phyloP scores from a whole-genome alignment of 495 filamentous ascomycete species.

The Penicillium desertorum region DNA sequence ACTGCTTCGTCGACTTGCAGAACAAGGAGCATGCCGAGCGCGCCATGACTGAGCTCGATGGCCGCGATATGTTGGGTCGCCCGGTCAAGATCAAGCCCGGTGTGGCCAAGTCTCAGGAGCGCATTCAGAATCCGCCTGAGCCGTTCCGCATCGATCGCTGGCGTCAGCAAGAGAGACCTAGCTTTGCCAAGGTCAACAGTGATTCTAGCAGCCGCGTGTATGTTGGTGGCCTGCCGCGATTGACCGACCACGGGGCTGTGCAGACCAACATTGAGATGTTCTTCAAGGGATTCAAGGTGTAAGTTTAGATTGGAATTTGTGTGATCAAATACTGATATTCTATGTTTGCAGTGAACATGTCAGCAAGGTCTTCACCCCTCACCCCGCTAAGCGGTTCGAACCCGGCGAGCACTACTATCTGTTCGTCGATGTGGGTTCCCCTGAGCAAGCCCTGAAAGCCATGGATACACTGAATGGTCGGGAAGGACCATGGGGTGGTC shows the following conservation, averaged over 20 bases:
- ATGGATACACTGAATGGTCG: slow-evolving; percentile 41
- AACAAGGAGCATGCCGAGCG: slow-evolving; percentile 55
- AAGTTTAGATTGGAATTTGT: slow-evolving; percentile 14
- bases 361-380: slow-evolving; percentile 63
- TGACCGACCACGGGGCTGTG: slow-evolving; percentile 55
- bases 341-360: slow-evolving; percentile 46
- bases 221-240: slow-evolving; percentile 60
- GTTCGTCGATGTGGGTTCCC: slow-evolving; percentile 62
- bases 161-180: slow-evolving; percentile 32
- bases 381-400: slow-evolving; percentile 50
- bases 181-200: slow-evolving; percentile 24
- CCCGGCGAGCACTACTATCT: slow-evolving; percentile 64
- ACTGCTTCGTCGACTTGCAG: slow-evolving; percentile 67
- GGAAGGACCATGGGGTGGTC: slow-evolving; percentile 49
- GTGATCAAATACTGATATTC: slow-evolving; percentile 8
- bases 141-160: slow-evolving; percentile 39
- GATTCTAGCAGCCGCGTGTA: slow-evolving; percentile 58
- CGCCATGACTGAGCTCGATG: slow-evolving; percentile 57
- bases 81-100: slow-evolving; percentile 62
- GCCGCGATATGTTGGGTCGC: slow-evolving; percentile 52
- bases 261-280: slow-evolving; percentile 54
- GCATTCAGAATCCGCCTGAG: slow-evolving; percentile 19
- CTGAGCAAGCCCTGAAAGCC: slow-evolving; percentile 55
- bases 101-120: slow-evolving; percentile 42
- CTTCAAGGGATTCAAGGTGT: slow-evolving; percentile 60